Evolutionary conservation across 23 red algal genomes (phyloP).

Genomic region (Gracilaria gracilis): DNA sequence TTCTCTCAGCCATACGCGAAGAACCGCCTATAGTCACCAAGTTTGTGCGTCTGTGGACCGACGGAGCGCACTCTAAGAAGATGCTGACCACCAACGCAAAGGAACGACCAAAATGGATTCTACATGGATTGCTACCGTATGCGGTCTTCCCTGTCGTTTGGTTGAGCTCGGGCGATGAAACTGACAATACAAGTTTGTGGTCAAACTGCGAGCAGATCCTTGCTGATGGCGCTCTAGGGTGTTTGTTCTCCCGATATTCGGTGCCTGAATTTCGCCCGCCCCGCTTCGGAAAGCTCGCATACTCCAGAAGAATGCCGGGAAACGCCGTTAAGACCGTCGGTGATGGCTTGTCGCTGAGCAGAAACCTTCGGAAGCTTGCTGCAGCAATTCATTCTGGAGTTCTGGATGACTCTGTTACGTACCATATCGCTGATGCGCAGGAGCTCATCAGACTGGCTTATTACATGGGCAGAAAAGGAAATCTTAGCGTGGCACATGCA

Average conservation of each 20-base stretch:
- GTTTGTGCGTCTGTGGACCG: not conserved
- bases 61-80: not conserved
- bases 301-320: not conserved
- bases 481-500: not conserved
- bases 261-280: too few relatives aligned
- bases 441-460: slow-evolving; percentile 8
- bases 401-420: slow-evolving; percentile 3
- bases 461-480: not conserved
- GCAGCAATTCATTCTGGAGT: slow-evolving; percentile 1
- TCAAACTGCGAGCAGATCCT: not conserved
- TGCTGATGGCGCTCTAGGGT: not conserved
- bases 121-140: not conserved
- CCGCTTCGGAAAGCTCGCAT: not conserved
- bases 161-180: not conserved
- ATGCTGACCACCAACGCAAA: not conserved
- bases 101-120: not conserved
- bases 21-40: not conserved
- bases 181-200: not conserved
- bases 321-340: not conserved
- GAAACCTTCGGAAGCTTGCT: not conserved
- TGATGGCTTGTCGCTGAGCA: not conserved
- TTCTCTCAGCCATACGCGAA: not conserved
- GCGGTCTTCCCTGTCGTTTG: not conserved
- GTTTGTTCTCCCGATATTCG: not conserved
- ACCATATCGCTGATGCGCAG: slow-evolving; percentile 9